Percentiles rank a stretch among this genome's conserved stretches.
phyloP scores from a whole-genome alignment of 2,329 filamentous ascomycete species.

The Monilinia polystroma region DNA sequence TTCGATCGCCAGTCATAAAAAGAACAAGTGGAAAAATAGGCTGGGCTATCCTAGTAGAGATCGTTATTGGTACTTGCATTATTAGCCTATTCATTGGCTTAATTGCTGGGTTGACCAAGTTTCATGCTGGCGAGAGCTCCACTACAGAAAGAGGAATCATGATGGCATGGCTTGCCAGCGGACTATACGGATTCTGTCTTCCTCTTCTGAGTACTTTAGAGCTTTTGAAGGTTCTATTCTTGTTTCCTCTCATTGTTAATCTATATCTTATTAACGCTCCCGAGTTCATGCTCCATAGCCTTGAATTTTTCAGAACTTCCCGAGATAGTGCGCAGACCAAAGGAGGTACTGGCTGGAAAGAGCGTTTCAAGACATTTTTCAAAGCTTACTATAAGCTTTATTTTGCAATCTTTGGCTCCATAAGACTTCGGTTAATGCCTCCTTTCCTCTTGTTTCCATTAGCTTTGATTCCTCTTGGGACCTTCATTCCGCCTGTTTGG shows the following conservation, averaged over 20 bases:
- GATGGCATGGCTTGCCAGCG: slow-evolving; percentile 7
- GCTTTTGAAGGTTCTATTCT: slow-evolving; percentile 1
- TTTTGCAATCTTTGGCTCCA: neutral
- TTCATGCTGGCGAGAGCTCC: neutral
- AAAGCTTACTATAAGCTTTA: neutral
- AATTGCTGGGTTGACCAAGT: slow-evolving; percentile 1
- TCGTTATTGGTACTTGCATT: neutral
- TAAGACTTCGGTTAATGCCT: neutral
- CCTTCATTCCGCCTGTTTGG: slow-evolving; percentile 3
- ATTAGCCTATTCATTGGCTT: neutral
- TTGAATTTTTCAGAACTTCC: too few species aligned
- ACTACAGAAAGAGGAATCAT: slow-evolving; percentile 8
- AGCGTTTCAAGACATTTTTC: too few species aligned
- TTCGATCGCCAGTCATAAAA: neutral
- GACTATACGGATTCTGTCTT: slow-evolving; percentile 1
- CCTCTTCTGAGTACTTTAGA: neutral
- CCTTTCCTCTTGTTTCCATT: neutral
- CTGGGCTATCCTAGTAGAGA: neutral
- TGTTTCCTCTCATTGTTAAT: neutral
- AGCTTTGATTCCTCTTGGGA: neutral
- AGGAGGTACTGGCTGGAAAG: neutral
- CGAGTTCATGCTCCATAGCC: rapidly evolving
- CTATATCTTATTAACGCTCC: neutral
- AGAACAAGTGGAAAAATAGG: neutral
- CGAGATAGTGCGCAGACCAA: neutral